Evolutionary conservation across 192 early-diverging fungal species (phyloP).

Genomic region (Endogone sp.): DNA sequence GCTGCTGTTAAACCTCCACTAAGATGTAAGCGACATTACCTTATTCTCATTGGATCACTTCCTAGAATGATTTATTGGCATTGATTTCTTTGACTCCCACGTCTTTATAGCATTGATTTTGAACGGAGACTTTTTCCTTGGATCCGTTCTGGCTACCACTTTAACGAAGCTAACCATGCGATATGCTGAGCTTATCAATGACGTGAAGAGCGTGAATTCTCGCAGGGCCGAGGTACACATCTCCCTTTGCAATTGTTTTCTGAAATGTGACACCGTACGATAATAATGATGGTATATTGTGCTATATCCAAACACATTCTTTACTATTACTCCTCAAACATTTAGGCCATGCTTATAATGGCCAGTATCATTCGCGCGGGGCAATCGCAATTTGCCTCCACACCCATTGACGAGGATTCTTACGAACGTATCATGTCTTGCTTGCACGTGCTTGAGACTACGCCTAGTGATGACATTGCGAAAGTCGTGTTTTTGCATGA

Average conservation of each 20-base stretch:
- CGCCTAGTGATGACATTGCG: constrained; percentile 46
- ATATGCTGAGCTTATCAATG: constrained; percentile 51
- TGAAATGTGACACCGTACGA: too few relatives aligned
- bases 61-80: not conserved
- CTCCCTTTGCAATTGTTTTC: too few relatives aligned
- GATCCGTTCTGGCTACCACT: constrained; percentile 83
- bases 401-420: constrained; percentile 97
- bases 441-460: constrained; percentile 69
- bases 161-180: constrained; percentile 90
- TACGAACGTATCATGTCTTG: constrained; percentile 88
- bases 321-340: not conserved
- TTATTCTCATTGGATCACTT: not conserved
- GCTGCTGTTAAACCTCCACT: constrained; percentile 68
- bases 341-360: constrained; percentile 94
- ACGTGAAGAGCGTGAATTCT: constrained; percentile 59
- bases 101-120: constrained; percentile 66
- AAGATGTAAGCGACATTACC: constrained; percentile 32
- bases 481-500: constrained; percentile 55
- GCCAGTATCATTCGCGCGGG: constrained; percentile 92
- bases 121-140: constrained; percentile 92
- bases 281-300: too few relatives aligned
- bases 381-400: constrained; percentile 76
- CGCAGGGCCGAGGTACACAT: constrained; percentile 75
- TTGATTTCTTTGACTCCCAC: constrained; percentile 18
- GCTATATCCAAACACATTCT: too few relatives aligned